Conservation (phyloP, 371 early-diverging fungal species). For the Phascolomyces articulosus region DNA sequence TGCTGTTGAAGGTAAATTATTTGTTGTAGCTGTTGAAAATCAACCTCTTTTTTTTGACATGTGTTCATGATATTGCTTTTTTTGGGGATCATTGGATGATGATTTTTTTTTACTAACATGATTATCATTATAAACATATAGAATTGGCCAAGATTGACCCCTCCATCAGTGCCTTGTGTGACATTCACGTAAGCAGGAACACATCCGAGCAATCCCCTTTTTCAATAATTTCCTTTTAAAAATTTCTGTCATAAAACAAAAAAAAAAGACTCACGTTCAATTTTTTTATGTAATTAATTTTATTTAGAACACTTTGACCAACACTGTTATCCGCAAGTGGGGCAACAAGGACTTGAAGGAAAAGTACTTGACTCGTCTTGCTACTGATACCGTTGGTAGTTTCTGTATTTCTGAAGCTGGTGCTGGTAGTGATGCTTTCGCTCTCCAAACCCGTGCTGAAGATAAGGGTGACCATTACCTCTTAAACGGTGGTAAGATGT, state of each 20-base stretch:
- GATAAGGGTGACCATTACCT: constrained; percentile 92
- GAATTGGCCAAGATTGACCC: constrained; percentile 97
- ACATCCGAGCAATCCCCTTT: no score
- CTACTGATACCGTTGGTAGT: constrained; percentile 87
- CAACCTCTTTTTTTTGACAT: no score
- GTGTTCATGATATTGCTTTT: no score
- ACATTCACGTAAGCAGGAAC: constrained; percentile 79
- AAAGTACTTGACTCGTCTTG: constrained; percentile 86
- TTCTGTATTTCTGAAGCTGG: constrained; percentile 96
- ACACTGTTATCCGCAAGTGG: constrained; percentile 89
- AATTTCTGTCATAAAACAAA: neutral
- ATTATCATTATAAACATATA: constrained; percentile 8
- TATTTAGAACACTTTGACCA: constrained; percentile 94
- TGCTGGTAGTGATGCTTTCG: constrained; percentile 96
- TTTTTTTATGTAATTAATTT: constrained; percentile 2
- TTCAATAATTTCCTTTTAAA: neutral
- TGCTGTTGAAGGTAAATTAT: constrained; percentile 77
- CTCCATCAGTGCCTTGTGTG: constrained; percentile 89
- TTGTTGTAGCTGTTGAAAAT: neutral
- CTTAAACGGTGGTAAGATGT: constrained; percentile 93
- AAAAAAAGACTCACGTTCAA: constrained; percentile 3
- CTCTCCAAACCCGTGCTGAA: constrained; percentile 91
- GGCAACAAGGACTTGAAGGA: constrained; percentile 75
- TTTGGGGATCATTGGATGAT: neutral
- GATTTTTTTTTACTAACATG: neutral